Percentiles rank a stretch among this genome's conserved stretches.
These are phyloP conservation scores for Kuraishia piskuri DNA, from an alignment of 805 yeast species.

Conservation along the genomic window DNA sequence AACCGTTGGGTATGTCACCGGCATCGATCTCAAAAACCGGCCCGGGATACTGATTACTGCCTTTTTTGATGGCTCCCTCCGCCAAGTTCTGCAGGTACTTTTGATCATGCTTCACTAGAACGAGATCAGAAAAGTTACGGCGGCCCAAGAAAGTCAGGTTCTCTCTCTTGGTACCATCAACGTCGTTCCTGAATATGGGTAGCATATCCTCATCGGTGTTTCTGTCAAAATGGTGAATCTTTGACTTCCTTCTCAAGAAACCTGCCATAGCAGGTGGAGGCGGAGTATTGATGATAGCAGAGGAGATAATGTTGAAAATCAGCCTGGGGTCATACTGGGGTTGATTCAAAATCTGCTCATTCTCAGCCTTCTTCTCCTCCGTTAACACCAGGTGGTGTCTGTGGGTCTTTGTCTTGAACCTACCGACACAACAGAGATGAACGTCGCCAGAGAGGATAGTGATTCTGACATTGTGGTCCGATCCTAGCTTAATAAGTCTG, in stretches of 20 bases:
- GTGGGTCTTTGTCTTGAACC: slow-evolving; percentile 53
- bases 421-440: slow-evolving; percentile 78
- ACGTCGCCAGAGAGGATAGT: slow-evolving; percentile 92
- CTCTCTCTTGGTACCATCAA: slow-evolving; percentile 37
- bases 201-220: slow-evolving; percentile 74
- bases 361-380: slow-evolving; percentile 25
- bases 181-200: slow-evolving; percentile 57
- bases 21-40: slow-evolving; percentile 15
- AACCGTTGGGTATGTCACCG: background rate
- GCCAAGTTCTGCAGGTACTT: background rate
- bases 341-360: slow-evolving; percentile 28
- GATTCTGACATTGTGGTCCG: slow-evolving; percentile 55
- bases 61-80: background rate
- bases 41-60: slow-evolving; percentile 26
- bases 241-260: slow-evolving; percentile 59
- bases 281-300: slow-evolving; percentile 89
- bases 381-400: slow-evolving; percentile 28
- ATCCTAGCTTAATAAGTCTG: slow-evolving; percentile 57
- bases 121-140: slow-evolving; percentile 67
- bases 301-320: slow-evolving; percentile 76
- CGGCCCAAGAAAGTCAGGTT: slow-evolving; percentile 48
- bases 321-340: slow-evolving; percentile 70
- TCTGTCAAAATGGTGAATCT: slow-evolving; percentile 56
- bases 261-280: slow-evolving; percentile 85
- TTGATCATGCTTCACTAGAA: slow-evolving; percentile 35